These are phyloP conservation scores for Curvularia verruculosa DNA, from an alignment of 2,329 filamentous ascomycete species.

Conservation along the genomic window DNA sequence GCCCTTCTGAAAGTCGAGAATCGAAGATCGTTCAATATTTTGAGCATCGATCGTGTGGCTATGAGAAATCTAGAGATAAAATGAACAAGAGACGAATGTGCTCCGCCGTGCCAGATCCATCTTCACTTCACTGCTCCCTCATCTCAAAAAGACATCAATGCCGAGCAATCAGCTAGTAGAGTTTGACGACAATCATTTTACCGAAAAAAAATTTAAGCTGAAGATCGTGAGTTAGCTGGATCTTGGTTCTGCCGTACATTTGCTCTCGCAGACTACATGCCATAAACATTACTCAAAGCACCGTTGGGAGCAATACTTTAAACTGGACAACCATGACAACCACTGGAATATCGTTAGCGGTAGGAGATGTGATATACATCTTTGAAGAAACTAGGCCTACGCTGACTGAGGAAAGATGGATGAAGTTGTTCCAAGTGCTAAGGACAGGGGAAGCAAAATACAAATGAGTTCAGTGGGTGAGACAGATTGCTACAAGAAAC, in stretches of 20 bases:
- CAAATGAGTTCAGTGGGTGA: slow-evolving; percentile 54
- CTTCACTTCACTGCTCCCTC: not conserved
- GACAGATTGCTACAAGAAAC: slow-evolving; percentile 31
- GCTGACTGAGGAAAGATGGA: slow-evolving; percentile 50
- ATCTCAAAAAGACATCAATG: not conserved
- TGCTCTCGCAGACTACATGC: slow-evolving; percentile 25
- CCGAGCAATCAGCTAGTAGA: slow-evolving; percentile 10
- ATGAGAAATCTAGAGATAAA: not conserved
- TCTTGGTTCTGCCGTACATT: slow-evolving; percentile 27
- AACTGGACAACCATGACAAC: not conserved
- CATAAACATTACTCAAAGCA: slow-evolving; percentile 27
- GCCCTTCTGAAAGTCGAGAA: too few relatives aligned
- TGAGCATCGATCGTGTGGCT: too few relatives aligned
- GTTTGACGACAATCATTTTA: slow-evolving; percentile 40
- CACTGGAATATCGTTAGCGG: slow-evolving; percentile 20
- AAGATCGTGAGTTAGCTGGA: slow-evolving; percentile 29
- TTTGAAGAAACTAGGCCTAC: slow-evolving; percentile 11
- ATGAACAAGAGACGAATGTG: not conserved
- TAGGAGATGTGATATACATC: slow-evolving; percentile 8
- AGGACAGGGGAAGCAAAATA: slow-evolving; percentile 45
- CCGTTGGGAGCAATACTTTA: slow-evolving; percentile 27
- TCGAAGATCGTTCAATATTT: too few relatives aligned
- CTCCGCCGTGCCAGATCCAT: slow-evolving; percentile 21
- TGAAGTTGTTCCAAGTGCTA: slow-evolving; percentile 45
- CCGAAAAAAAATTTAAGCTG: slow-evolving; percentile 19